Base-by-base conservation (phyloP, 345 rosid genomes). In the Clausena lansium region DNA sequence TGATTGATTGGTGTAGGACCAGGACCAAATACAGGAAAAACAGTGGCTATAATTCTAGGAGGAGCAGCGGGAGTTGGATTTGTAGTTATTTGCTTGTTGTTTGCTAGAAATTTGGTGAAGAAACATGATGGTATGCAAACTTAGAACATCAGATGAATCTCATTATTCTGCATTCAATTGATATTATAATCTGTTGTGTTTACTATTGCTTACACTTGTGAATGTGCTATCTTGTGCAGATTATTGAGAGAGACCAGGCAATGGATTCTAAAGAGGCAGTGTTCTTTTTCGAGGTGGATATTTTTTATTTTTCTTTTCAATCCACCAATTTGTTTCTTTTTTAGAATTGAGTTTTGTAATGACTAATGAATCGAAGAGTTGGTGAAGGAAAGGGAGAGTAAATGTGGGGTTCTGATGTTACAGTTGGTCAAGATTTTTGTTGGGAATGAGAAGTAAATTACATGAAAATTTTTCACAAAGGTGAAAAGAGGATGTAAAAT, bases 11-110 rank as follows among this genome's bases (percentile, higher is more conserved):
- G 68, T 78, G 79, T 61, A 85, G 90, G 86, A 73, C 76, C 93
- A 77, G 92, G 90, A 79, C 92, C 85, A 74, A 90, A 80, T 71
- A 83, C 98, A 59, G 95, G 95, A 30, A 96, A 90, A 87, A 92
- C 98, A 17, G 99, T 94, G 89, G 99, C 99, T 81, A 94, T 96
- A 78, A 92, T 96, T 84, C 76, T 96, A 70, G 99, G 99, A 85
- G 98, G 99, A 74, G 95, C 93, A 62, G 97, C 93, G 75, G 97
- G 90, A 66, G 91, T 96, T 30, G 98, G 93, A 54, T 96, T 96
- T 80, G 83, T 96, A 77, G 91, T 96, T 65, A 96, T 94, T 72
- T 89, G 90, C 76, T 83, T 94, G 84, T 76, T 96, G 85, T 94
- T 90, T 85, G 97, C 97, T 28, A 91, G 92, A 81, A 80, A 77